Percentiles rank a stretch among this genome's conserved stretches.
phyloP scores from a whole-genome alignment of 495 filamentous ascomycete species.

The Daldinia decipiens region DNA sequence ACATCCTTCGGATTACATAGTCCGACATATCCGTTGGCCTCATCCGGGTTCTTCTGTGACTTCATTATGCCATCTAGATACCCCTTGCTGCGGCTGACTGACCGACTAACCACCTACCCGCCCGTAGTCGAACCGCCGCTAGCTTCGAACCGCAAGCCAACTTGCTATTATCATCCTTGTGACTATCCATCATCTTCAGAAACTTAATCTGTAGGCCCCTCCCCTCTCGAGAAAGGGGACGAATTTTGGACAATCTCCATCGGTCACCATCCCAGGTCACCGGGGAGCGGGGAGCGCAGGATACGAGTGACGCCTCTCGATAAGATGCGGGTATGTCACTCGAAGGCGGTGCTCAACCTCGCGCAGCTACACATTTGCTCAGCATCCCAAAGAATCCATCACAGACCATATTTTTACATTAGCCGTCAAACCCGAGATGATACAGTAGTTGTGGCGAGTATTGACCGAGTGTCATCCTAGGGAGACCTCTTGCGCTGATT shows the following conservation, averaged over 20 bases:
- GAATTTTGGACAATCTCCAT: constrained; percentile 16
- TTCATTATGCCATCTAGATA: constrained; percentile 41
- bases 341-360: constrained; percentile 26
- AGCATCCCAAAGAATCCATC: neutral
- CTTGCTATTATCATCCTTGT: constrained; percentile 4
- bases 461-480: constrained; percentile 41
- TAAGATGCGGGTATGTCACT: constrained; percentile 40
- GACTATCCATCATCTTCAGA: constrained; percentile 4
- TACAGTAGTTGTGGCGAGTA: constrained; percentile 29
- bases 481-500: constrained; percentile 42
- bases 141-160: neutral
- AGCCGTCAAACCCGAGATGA: constrained; percentile 5
- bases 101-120: constrained; percentile 13
- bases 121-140: neutral
- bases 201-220: constrained; percentile 5
- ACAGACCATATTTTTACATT: constrained; percentile 17
- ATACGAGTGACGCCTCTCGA: constrained; percentile 40
- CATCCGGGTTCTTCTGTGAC: constrained; percentile 26
- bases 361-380: constrained; percentile 17
- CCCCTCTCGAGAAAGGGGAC: constrained; percentile 11
- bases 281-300: constrained; percentile 41
- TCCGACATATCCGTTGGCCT: constrained; percentile 37
- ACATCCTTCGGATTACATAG: constrained; percentile 40
- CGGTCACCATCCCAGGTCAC: constrained; percentile 31
- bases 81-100: constrained; percentile 24